Evolutionary conservation across 2,329 filamentous ascomycete genomes (phyloP), one percentile per base, ranked within the genome.

Genomic region (Thelonectria olida): DNA sequence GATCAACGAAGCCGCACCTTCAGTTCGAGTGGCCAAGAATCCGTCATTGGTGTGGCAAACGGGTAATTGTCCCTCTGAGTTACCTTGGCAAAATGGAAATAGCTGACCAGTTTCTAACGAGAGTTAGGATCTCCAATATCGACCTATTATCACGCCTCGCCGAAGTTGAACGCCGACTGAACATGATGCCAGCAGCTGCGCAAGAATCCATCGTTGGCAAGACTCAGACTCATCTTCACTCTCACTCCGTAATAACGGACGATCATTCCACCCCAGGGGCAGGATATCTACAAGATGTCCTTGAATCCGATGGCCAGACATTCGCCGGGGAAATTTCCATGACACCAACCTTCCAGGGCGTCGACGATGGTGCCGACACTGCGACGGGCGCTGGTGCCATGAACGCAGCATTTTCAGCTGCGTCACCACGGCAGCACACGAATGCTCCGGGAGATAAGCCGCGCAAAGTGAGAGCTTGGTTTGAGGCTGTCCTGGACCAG

Each of bases 281-380:
- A 0, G 56, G 57, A 2, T 51, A 67, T 10, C 56, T 67, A 0
- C 56, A 65, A 39, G 61, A 47, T 3, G 52, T 62, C 17, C 20
- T 67, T 5, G 64, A 67, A 51, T 48, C 52, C 7, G 64, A 67
- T 23, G 61, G 64, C 5, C 64, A 67, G 8, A 67, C 64, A 2
- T 67, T 67, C 41, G 64, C 64, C 1, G 64, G 64, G 19, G 64
- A 67, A 23, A 61, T 66, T 22, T 51, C 64, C 2, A 67, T 67
- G 38, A 59, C 52, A 15, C 64, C 64, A 5, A 44, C 45, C 9
- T 59, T 67, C 12, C 54, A 61, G 20, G 57, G 65, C 31, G 63
- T 54, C 2, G 50, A 42, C 15, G 63, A 64, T 2, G 22, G 6
- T 10, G 13, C 49, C 12, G 49, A 64, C 15, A 27, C 13, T 6